Evolutionary conservation across 257 asterid species (phyloP).

Genomic region (Solanum bulbocastanum): DNA sequence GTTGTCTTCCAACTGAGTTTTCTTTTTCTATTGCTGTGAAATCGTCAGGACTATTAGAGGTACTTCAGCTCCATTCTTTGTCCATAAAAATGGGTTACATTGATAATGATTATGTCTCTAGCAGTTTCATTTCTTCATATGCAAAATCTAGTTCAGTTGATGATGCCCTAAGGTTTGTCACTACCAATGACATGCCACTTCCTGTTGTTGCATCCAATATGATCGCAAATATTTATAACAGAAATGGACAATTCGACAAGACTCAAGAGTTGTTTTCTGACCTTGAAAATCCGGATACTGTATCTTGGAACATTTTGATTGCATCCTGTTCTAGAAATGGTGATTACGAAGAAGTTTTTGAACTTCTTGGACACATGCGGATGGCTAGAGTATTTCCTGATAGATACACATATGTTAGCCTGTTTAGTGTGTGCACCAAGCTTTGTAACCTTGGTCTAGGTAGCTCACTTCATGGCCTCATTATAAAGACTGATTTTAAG

Average conservation of each 20-base stretch:
- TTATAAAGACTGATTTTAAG: slow-evolving; percentile 30
- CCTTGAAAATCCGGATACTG: slow-evolving; percentile 56
- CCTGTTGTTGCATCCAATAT: slow-evolving; percentile 44
- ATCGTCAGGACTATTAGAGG: slow-evolving; percentile 27
- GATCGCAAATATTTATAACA: slow-evolving; percentile 61
- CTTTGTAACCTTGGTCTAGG: slow-evolving; percentile 67
- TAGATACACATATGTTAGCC: slow-evolving; percentile 68
- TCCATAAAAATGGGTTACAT: slow-evolving; percentile 49
- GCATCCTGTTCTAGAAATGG: slow-evolving; percentile 85
- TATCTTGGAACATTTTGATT: slow-evolving; percentile 80
- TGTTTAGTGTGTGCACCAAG: slow-evolving; percentile 55
- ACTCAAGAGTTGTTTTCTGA: slow-evolving; percentile 67
- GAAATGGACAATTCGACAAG: slow-evolving; percentile 45
- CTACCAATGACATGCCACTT: slow-evolving; percentile 10
- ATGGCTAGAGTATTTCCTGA: slow-evolving; percentile 40
- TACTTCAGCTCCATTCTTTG: slow-evolving; percentile 63
- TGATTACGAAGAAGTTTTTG: slow-evolving; percentile 55
- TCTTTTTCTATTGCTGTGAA: slow-evolving; percentile 58
- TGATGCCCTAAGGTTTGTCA: slow-evolving; percentile 45
- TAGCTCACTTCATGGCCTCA: slow-evolving; percentile 58
- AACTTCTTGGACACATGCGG: slow-evolving; percentile 65
- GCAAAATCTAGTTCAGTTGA: slow-evolving; percentile 37
- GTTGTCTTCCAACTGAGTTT: slow-evolving; percentile 42
- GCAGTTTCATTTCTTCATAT: slow-evolving; percentile 58
- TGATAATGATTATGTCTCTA: slow-evolving; percentile 39